Evolutionary conservation across 1,139 yeast species (phyloP), one percentile per base, ranked within the genome.

Genomic region (Wickerhamomyces sp.): DNA sequence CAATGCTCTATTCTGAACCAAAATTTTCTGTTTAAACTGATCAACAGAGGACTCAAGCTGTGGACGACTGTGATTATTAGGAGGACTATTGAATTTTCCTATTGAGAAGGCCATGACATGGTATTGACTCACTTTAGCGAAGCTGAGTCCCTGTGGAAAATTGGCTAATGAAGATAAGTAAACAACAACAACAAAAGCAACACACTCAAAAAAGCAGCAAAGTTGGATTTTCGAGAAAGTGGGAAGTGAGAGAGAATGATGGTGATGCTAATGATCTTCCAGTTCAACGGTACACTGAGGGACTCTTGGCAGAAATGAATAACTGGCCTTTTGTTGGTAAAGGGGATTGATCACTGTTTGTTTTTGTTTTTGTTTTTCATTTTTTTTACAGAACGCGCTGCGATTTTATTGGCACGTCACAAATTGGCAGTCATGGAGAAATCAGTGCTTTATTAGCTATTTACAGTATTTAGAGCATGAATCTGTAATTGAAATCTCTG

Each of bases 1-100:
- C 36, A 83, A 62, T 18, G 76, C 71, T 49, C 68, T 69, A 60
- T 81, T 81, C 56, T 81, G 83, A 10, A 57, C 53, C 26, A 65
- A 52, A 46, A 68, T 68, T 42, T 65, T 66, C n/a, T 47, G 46
- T 33, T 61, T 54, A 14, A 49, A 44, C 14, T 50, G 51, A 23
- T 46, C 49, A 45, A 44, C 33, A 45, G 50, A 7, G 41, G 49
- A 18, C 26, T 42, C 35, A 39, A 42, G 27, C 37, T 45, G 44
- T 33, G 44, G 36, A 26, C 34, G 37, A 35, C 36, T 42, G 37
- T 44, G 29, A 41, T 37, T 32, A 37, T 37, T 44, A 42, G 47
- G 39, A 29, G 57, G 55, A 40, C 55, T 52, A 31, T 49, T 51
- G 35, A 48, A 49, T 42, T 45, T 51, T 30, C 45, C 49, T 39